phyloP scores from a whole-genome alignment of 805 yeast genomes.

The Cyberlindnera subsufficiens region DNA sequence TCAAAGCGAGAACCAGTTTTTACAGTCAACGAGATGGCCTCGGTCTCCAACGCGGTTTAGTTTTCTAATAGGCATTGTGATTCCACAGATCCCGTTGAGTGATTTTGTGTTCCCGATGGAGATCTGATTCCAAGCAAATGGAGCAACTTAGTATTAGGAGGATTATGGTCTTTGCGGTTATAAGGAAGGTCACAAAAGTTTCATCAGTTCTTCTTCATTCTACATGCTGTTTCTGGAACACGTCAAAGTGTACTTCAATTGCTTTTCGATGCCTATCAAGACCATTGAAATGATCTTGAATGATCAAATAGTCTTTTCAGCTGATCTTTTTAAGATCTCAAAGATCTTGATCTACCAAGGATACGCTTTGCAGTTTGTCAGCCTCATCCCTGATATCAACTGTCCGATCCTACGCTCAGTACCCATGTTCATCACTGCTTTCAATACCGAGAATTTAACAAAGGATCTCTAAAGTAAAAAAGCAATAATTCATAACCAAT shows the following conservation, averaged over 20 bases:
- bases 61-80: slow-evolving; percentile 9
- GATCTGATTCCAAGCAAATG: slow-evolving; percentile 13
- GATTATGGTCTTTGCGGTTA: neutral
- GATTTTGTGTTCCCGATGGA: slow-evolving; percentile 7
- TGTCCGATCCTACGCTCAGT: slow-evolving; percentile 2
- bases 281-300: slow-evolving; percentile 4
- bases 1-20: slow-evolving; percentile 12
- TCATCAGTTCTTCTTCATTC: too few relatives aligned
- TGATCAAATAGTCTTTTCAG: slow-evolving; percentile 15
- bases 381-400: slow-evolving; percentile 6
- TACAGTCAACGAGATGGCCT: slow-evolving; percentile 9
- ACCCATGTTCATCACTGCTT: too few relatives aligned
- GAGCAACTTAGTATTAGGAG: too few relatives aligned
- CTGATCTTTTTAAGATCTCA: slow-evolving; percentile 12
- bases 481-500: too few relatives aligned
- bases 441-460: too few relatives aligned
- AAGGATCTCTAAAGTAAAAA: too few relatives aligned
- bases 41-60: slow-evolving; percentile 8
- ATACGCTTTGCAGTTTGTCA: slow-evolving; percentile 3
- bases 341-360: slow-evolving; percentile 7
- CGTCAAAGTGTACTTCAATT: neutral
- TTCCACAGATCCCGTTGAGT: slow-evolving; percentile 8
- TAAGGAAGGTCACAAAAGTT: neutral
- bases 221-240: too few relatives aligned
- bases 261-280: neutral